Conservation (phyloP, 305 asterid species). For the Solanum chacoense region DNA sequence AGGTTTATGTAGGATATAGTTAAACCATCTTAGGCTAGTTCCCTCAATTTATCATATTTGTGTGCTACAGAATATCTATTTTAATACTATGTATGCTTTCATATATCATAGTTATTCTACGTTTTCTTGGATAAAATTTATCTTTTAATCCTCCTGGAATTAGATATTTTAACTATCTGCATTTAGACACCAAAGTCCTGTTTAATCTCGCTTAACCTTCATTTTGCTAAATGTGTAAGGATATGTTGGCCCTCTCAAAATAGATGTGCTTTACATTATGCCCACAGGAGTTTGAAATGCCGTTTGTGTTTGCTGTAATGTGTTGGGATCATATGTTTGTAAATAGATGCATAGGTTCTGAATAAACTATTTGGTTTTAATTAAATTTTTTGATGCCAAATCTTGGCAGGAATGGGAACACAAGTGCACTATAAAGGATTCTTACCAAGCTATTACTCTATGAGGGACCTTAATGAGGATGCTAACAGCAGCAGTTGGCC, state of each 20-base stretch:
- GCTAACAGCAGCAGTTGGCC: constrained; percentile 87
- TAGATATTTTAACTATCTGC: neutral
- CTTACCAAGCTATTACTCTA: constrained; percentile 55
- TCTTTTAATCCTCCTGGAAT: neutral
- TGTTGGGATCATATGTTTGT: neutral
- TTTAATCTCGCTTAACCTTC: neutral
- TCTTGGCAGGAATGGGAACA: constrained; percentile 78
- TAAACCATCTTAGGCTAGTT: neutral
- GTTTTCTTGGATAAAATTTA: neutral
- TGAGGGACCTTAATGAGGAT: constrained; percentile 93
- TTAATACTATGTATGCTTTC: neutral
- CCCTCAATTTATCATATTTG: neutral
- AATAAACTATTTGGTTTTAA: neutral
- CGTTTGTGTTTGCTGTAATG: neutral
- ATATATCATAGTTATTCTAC: neutral
- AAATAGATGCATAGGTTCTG: neutral
- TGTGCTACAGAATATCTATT: neutral
- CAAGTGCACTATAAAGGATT: constrained; percentile 70
- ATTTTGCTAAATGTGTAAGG: neutral
- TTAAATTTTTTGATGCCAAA: neutral
- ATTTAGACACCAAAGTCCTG: neutral
- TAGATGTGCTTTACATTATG: neutral
- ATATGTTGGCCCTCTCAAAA: neutral
- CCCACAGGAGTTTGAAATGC: neutral
- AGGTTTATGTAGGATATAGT: neutral